phyloP scores from a whole-genome alignment of 75 land plant genomes.

The Cupressus sempervirens region DNA sequence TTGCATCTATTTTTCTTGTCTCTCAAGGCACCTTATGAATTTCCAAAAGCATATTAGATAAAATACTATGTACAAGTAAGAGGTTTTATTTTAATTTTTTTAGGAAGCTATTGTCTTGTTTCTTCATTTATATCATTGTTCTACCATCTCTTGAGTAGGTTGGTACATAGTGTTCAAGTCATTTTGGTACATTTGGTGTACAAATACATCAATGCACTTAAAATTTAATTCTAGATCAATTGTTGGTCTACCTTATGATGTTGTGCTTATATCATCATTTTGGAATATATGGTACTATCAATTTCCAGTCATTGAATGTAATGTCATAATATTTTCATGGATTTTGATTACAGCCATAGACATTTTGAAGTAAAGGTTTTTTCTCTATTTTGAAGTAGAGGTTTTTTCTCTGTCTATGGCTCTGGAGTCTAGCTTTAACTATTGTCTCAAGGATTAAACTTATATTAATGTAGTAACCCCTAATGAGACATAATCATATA shows the following conservation, averaged over 20 bases:
- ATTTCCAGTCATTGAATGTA: neutral
- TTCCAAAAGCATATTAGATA: neutral
- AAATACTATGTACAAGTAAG: neutral
- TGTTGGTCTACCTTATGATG: neutral
- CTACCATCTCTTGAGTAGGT: neutral
- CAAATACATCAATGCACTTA: neutral
- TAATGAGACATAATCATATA: too few species aligned
- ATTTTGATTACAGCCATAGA: constrained; percentile 7
- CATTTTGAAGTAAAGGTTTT: too few species aligned
- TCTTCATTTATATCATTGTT: neutral
- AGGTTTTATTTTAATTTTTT: neutral
- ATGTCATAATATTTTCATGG: neutral
- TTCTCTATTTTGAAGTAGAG: too few species aligned
- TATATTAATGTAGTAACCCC: too few species aligned
- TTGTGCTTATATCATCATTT: neutral
- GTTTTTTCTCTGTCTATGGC: too few species aligned
- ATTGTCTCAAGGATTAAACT: too few species aligned
- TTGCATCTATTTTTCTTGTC: neutral
- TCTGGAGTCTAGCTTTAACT: too few species aligned
- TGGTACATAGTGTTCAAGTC: neutral
- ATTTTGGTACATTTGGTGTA: neutral
- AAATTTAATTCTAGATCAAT: neutral
- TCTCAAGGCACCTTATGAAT: neutral
- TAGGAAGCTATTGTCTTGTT: neutral
- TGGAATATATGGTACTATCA: neutral